These are phyloP conservation scores for Globisporangium echinulatum DNA, from an alignment of 352 stramenopile genomes.

Conservation along the genomic window DNA sequence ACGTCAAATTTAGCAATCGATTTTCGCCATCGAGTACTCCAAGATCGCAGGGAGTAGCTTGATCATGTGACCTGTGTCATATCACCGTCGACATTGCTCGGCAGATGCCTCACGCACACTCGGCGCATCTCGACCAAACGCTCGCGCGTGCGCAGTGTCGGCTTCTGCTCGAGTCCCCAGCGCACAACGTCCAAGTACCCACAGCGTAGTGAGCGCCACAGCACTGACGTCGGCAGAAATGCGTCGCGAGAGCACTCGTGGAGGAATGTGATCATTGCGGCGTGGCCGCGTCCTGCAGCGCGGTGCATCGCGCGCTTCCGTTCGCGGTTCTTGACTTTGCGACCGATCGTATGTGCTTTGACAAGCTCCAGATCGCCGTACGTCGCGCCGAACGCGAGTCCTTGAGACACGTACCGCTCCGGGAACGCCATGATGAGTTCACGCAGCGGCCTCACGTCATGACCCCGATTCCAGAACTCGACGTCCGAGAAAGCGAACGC, in stretches of 20 bases:
- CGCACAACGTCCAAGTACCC: slow-evolving; percentile 1
- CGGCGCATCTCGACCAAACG: neutral
- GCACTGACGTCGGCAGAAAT: neutral
- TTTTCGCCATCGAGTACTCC: too few relatives aligned
- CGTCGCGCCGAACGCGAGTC: slow-evolving; percentile 3
- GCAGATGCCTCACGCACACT: slow-evolving; percentile 1
- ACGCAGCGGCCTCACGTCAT: too few relatives aligned
- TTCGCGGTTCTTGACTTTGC: neutral
- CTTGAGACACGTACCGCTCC: neutral
- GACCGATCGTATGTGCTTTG: neutral
- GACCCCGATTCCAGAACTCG: too few relatives aligned
- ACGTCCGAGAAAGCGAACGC: neutral
- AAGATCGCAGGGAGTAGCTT: too few relatives aligned
- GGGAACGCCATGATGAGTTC: neutral
- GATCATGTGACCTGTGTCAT: neutral
- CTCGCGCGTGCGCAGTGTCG: neutral
- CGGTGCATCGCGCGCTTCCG: slow-evolving; percentile 6
- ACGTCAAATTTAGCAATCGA: too few relatives aligned
- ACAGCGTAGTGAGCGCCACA: slow-evolving; percentile 6
- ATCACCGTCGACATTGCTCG: neutral
- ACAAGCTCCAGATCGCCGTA: neutral
- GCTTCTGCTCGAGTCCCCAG: slow-evolving; percentile 1
- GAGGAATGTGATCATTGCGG: slow-evolving; percentile 1
- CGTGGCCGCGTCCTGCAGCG: slow-evolving; percentile 1
- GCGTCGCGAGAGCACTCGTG: neutral